Evolutionary conservation across 371 early-diverging fungal species (phyloP), one percentile per base, ranked within the genome.

Genomic region (Mortierella sp.): DNA sequence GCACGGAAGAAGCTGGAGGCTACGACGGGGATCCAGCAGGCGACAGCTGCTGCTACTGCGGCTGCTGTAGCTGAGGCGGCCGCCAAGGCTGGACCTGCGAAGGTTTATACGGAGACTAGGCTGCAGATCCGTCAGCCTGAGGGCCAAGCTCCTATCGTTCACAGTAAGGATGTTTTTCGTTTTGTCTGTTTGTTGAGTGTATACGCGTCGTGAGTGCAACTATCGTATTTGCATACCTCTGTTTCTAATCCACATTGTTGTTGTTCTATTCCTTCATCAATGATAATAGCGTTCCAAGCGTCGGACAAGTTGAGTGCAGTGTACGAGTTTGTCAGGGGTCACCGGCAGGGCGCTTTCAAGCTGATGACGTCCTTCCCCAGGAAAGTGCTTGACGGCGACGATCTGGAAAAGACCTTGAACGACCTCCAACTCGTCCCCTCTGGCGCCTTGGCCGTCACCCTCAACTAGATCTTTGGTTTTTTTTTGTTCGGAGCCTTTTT

Each of bases 331-430:
- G 89, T 97, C 58, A 87, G 91, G n/a, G 75, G 87, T 24, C 89
- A 94, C 54, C 89, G 93, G n/a, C 88, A 90, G 41, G 87, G 83
- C 6, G 77, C 79, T 14, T 91, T 94, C 78, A 94, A 96, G 84
- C 90, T 94, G 41, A 87, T 94, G 72, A 92, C 91, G 27, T 93
- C 96, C 1, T 97, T 96, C 76, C 97, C 97, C 35, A 93, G 96
- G 55, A 81, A 82, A 54, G 79, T 86, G 10, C 70, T 82, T 55
- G 82, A 81, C n/a, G 86, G 82, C 27, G 80, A 71, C 0, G 70
- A 82, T 16, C 56, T 75, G 70, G 80, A 82, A 14, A 86, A 82
- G 77, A 44, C 86, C 0, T 49, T 86, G 75, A 79, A 27, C 58
- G 86, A 86, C 14, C 55, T 86, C 24, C 79, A 79, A 46, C 71